Conservation (phyloP, 305 asterid genomes). For the Fraxinus floribunda region DNA sequence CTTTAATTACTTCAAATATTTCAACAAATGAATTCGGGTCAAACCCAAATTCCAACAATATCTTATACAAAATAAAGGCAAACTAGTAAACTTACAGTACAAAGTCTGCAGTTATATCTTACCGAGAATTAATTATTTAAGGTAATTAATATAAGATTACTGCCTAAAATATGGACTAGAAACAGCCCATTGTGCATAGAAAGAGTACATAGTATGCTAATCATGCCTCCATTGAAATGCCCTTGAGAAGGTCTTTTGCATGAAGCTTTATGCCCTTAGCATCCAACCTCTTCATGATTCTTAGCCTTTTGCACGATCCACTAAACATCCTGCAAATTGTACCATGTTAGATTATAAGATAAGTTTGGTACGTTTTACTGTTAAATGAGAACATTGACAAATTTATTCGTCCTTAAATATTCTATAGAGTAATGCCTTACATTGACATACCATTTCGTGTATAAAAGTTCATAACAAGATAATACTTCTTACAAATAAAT, state of each 20-base stretch:
- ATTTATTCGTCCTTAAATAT: no score
- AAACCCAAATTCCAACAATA: no score
- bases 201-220: neutral
- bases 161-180: neutral
- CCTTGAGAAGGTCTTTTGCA: slow-evolving; percentile 48
- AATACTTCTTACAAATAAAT: no score
- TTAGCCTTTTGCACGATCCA: slow-evolving; percentile 67
- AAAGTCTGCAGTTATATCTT: neutral
- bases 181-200: neutral
- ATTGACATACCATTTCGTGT: no score
- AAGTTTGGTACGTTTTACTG: neutral
- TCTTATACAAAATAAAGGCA: neutral
- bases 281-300: slow-evolving; percentile 74
- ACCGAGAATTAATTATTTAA: neutral
- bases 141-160: neutral
- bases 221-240: slow-evolving; percentile 35
- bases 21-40: no score
- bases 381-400: no score
- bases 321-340: slow-evolving; percentile 58
- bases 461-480: no score
- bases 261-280: slow-evolving; percentile 53
- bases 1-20: no score
- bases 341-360: neutral
- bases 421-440: no score
- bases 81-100: neutral